Evolutionary conservation across 805 yeast genomes (phyloP), one percentile per base, ranked within the genome.

Genomic region (Sugiyamaella marilandica): DNA sequence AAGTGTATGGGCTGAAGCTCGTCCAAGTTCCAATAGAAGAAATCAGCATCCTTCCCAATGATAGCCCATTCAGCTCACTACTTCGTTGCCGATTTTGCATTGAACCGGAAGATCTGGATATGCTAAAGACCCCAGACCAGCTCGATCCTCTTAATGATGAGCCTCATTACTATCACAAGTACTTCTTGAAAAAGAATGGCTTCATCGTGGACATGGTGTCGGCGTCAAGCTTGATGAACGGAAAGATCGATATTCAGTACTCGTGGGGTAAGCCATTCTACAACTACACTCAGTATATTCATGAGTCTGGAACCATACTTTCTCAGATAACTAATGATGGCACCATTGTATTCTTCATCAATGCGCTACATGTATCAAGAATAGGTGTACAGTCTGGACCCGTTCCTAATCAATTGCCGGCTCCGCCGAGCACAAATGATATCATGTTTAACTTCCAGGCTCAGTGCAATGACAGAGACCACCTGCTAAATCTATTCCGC

Each of bases 21-120:
- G 94, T 91, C 16, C 97, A 92, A 63, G 84, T 91, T 0, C 98
- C 99, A 0, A 87, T 96, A 85, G 81, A 80, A 45, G 98, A 92
- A 61, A 74, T 90, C 24, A 82, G 92, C 62, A 79, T 83, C 0
- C 74, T 92, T 16, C 95, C 96, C 0, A 72, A 75, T 2, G 70
- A 79, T 45, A 90, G 89, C 57, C 97, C 98, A 5, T 88, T 95
- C 68, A 94, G 90, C 63, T 87, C 97, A 0, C 82, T 87, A 58
- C 84, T 88, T 36, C 85, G 82, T 49, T 76, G 88, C 46, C 70
- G 75, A 45, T 67, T 91, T 41, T 83, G 81, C 0, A 68, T 89
- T 11, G 77, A 87, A 60, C 96, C 96, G 11, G 47, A 31, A 36
- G 24, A 45, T 9, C 3, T 13, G 4, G 37, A 18, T 11, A 11